Evolutionary conservation across 352 stramenopile genomes (phyloP).

Genomic region (Peronospora belbahrii): DNA sequence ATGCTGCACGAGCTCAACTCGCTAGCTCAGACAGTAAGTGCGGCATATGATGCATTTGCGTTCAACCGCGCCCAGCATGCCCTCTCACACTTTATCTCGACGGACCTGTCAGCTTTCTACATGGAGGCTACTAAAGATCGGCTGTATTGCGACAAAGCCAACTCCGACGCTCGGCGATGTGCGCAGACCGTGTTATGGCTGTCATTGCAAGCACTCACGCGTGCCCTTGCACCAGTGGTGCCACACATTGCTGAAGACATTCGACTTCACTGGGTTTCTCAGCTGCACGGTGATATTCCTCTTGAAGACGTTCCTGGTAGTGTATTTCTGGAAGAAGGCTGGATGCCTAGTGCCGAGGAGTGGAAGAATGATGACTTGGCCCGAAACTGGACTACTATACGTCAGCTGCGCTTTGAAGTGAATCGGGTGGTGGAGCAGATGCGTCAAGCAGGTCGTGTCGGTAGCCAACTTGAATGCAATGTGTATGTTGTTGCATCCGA

Average conservation of each 20-base stretch:
- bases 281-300: constrained; percentile 30
- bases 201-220: constrained; percentile 53
- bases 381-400: constrained; percentile 84
- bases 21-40: constrained; percentile 80
- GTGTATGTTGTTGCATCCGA: constrained; percentile 40
- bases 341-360: constrained; percentile 44
- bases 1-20: constrained; percentile 89
- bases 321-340: constrained; percentile 66
- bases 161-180: constrained; percentile 69
- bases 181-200: constrained; percentile 86
- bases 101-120: constrained; percentile 97
- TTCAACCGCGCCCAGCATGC: constrained; percentile 91
- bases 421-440: constrained; percentile 74
- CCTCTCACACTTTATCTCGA: constrained; percentile 89
- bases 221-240: constrained; percentile 83
- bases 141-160: constrained; percentile 91
- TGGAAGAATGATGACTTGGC: constrained; percentile 48
- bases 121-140: constrained; percentile 96
- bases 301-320: constrained; percentile 55
- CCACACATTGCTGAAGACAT: constrained; percentile 97
- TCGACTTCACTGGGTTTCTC: constrained; percentile 77
- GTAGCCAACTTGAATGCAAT: constrained; percentile 73
- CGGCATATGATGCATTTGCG: constrained; percentile 74
- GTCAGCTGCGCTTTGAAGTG: constrained; percentile 77
- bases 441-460: constrained; percentile 42